phyloP scores from a whole-genome alignment of 75 land plant genomes.

The Picea glauca region DNA sequence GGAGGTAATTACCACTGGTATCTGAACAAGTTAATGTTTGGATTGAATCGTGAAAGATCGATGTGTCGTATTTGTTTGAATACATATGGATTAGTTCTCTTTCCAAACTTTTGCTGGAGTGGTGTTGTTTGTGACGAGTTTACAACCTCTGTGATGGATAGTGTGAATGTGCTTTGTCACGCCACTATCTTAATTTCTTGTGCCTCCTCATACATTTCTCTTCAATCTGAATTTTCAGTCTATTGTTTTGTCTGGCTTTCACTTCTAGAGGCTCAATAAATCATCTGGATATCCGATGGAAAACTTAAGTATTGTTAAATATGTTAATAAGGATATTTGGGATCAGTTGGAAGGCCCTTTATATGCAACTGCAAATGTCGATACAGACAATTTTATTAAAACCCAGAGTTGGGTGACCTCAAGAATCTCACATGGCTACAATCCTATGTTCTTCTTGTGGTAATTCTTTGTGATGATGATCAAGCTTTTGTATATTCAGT shows the following conservation, averaged over 20 bases:
- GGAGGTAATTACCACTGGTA: too few species aligned
- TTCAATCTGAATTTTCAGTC: conserved; percentile 62
- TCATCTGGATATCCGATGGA: conserved; percentile 64
- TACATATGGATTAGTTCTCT: conserved; percentile 25
- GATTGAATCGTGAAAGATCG: conserved; percentile 82
- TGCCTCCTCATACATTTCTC: conserved; percentile 90
- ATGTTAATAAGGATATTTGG: conserved; percentile 54
- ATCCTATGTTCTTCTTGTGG: conserved; percentile 51
- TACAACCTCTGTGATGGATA: conserved; percentile 80
- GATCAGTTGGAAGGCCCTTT: conserved; percentile 2
- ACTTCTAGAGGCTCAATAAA: conserved; percentile 24
- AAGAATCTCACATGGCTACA: conserved; percentile 71
- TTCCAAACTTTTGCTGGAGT: conserved; percentile 60
- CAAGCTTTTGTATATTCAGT: background rate
- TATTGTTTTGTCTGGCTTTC: conserved; percentile 60
- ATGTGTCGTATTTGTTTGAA: conserved; percentile 77
- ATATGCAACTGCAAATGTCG: conserved; percentile 29
- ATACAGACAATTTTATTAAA: conserved; percentile 11
- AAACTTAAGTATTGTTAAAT: conserved; percentile 57
- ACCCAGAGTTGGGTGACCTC: conserved; percentile 25
- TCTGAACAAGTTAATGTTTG: too few species aligned
- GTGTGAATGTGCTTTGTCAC: conserved; percentile 53
- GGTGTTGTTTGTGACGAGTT: conserved; percentile 68
- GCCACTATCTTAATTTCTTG: conserved; percentile 62
- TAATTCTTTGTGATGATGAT: conserved; percentile 24